These are phyloP conservation scores for Gloeophyllum trabeum DNA, from an alignment of 768 basidiomycete species.

Conservation along the genomic window DNA sequence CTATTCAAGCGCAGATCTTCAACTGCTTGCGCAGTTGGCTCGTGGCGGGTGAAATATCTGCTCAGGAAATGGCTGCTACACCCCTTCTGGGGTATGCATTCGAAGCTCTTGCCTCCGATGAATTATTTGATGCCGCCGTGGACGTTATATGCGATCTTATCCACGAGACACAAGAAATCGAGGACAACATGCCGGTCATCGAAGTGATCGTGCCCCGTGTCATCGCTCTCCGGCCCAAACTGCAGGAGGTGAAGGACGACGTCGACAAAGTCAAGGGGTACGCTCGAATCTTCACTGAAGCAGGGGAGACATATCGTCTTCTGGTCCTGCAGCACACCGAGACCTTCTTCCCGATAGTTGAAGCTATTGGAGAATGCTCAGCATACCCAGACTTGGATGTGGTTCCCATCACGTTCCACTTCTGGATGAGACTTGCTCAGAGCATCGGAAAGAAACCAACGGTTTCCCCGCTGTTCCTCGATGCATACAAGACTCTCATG, in stretches of 20 bases:
- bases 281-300: constrained; percentile 91
- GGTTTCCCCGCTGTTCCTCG: constrained; percentile 64
- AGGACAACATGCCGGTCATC: constrained; percentile 87
- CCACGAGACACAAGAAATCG: constrained; percentile 96
- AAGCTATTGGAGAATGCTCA: constrained; percentile 89
- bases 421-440: constrained; percentile 97
- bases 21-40: constrained; percentile 83
- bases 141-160: constrained; percentile 90
- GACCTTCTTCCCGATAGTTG: constrained; percentile 89
- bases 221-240: constrained; percentile 54
- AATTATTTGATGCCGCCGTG: constrained; percentile 88
- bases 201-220: constrained; percentile 82
- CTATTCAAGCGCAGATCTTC: constrained; percentile 76
- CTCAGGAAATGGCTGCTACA: constrained; percentile 51
- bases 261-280: constrained; percentile 82
- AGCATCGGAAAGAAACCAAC: constrained; percentile 68
- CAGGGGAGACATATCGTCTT: constrained; percentile 90
- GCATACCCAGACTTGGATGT: constrained; percentile 91
- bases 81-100: constrained; percentile 79
- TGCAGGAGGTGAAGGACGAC: constrained; percentile 59
- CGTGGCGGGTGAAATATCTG: constrained; percentile 70
- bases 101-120: constrained; percentile 71
- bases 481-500: constrained; percentile 81
- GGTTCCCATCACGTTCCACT: constrained; percentile 93
- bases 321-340: constrained; percentile 84